Evolutionary conservation across 1,284 basidiomycete genomes (phyloP).

Genomic region (Cutaneotrichosporon sp.): DNA sequence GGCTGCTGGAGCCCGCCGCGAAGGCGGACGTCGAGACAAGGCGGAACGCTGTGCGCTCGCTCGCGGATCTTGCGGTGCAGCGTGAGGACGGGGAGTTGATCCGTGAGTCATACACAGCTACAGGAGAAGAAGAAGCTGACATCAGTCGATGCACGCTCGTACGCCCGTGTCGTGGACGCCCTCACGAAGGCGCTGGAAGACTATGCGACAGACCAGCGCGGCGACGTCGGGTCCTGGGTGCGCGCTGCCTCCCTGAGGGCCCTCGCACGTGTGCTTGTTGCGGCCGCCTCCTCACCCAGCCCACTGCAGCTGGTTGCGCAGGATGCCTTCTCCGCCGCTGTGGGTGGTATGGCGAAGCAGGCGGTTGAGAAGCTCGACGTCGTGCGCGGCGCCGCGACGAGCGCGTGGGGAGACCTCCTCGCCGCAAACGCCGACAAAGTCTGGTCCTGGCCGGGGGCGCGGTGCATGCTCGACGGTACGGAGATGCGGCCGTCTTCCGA

Average conservation of each 20-base stretch:
- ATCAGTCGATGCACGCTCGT: slow-evolving; percentile 22
- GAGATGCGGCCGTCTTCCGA: not conserved
- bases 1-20: slow-evolving; percentile 30
- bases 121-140: not conserved
- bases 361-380: slow-evolving; percentile 88
- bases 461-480: slow-evolving; percentile 6
- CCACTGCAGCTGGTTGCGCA: slow-evolving; percentile 57
- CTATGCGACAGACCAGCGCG: slow-evolving; percentile 90
- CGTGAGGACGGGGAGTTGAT: slow-evolving; percentile 11
- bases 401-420: slow-evolving; percentile 55
- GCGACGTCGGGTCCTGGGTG: slow-evolving; percentile 97
- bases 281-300: slow-evolving; percentile 27
- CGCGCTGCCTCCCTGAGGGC: slow-evolving; percentile 69
- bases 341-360: slow-evolving; percentile 78
- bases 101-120: slow-evolving; percentile 19
- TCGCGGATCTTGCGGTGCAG: slow-evolving; percentile 34
- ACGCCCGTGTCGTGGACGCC: slow-evolving; percentile 30
- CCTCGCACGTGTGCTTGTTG: slow-evolving; percentile 28
- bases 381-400: slow-evolving; percentile 76
- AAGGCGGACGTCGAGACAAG: slow-evolving; percentile 52
- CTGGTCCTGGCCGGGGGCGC: slow-evolving; percentile 19
- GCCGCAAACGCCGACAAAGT: slow-evolving; percentile 5
- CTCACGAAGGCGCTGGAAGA: slow-evolving; percentile 71
- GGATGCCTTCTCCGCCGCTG: slow-evolving; percentile 60
- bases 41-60: slow-evolving; percentile 38